Evolutionary conservation across 2,329 filamentous ascomycete species (phyloP).

Genomic region (Aspergillus texensis): DNA sequence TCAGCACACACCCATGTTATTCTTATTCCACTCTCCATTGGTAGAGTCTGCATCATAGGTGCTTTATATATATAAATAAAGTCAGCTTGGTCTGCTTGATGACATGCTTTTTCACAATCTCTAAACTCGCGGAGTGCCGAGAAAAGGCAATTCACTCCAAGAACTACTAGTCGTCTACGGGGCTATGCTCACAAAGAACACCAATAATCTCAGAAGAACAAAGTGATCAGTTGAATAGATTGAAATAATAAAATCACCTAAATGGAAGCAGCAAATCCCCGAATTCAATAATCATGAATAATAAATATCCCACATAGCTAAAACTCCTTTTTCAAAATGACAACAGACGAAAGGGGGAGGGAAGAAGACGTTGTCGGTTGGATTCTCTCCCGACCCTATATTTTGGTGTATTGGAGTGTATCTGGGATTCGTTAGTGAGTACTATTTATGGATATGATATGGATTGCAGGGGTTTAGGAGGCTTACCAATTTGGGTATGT

Average conservation of each 20-base stretch:
- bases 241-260: background rate
- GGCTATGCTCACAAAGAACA: background rate
- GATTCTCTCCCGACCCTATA: background rate
- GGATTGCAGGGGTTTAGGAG: no score
- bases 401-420: background rate
- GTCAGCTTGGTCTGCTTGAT: background rate
- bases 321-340: slow-evolving; percentile 1
- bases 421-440: background rate
- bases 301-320: background rate
- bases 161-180: background rate
- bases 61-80: slow-evolving; percentile 6
- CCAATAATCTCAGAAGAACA: background rate
- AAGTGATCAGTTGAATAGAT: background rate
- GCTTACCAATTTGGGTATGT: slow-evolving; percentile 22
- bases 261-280: background rate
- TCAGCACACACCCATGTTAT: background rate
- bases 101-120: background rate
- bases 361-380: background rate
- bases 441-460: background rate
- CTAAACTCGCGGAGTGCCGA: background rate
- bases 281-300: slow-evolving; percentile 1
- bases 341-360: background rate
- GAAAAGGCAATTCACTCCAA: background rate
- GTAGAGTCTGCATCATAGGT: slow-evolving; percentile 10
- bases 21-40: background rate